Percentiles rank a stretch among this genome's conserved stretches.
These are phyloP conservation scores for Myriosclerotinia duriaeana DNA, from an alignment of 2,329 filamentous ascomycete genomes.

Conservation along the genomic window DNA sequence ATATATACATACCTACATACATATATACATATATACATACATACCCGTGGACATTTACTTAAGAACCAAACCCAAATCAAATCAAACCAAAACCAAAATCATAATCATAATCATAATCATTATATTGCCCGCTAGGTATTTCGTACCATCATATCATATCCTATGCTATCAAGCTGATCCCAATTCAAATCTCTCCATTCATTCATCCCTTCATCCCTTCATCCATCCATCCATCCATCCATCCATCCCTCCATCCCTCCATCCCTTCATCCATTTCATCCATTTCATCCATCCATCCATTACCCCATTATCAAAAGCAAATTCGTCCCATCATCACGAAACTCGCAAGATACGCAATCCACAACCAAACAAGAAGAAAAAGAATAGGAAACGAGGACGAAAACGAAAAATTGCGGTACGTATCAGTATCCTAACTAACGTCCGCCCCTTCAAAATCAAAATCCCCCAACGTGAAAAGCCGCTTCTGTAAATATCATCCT, in stretches of 20 bases:
- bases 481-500: constrained; percentile 7
- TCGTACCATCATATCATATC: neutral
- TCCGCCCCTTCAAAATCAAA: neutral
- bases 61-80: neutral
- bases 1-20: neutral
- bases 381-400: neutral
- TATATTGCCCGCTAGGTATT: neutral
- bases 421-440: constrained; percentile 4
- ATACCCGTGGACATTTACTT: too few species aligned
- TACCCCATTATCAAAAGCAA: neutral
- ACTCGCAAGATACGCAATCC: neutral
- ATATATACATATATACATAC: too few species aligned
- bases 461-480: neutral
- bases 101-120: neutral
- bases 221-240: too few species aligned
- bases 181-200: too few species aligned
- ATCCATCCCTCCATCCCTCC: neutral
- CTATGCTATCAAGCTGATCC: too few species aligned
- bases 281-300: neutral
- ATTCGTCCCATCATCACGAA: neutral
- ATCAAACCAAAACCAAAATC: neutral
- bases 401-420: neutral
- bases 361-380: neutral
- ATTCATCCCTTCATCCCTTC: too few species aligned
- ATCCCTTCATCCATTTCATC: rapidly evolving